Percentiles rank a stretch among this genome's conserved stretches.
Evolutionary conservation across 805 yeast genomes (phyloP).

Genomic region (Saccharomycopsis javanensis): DNA sequence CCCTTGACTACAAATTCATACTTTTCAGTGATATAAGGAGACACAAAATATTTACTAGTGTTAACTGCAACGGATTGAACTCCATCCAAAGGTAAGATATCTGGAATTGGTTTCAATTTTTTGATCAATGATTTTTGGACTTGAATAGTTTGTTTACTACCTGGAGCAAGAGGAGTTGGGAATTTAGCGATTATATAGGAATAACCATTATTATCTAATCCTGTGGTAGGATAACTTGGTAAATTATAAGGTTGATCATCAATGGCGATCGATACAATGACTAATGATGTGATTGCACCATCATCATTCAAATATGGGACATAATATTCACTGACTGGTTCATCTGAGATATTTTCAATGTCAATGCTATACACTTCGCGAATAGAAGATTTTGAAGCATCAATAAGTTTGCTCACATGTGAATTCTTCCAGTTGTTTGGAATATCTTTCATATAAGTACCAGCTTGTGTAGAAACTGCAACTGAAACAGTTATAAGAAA

Average conservation of each 20-base stretch:
- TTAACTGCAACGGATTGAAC: constrained; percentile 49
- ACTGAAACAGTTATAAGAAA: not conserved
- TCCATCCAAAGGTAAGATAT: constrained; percentile 45
- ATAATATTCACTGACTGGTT: constrained; percentile 47
- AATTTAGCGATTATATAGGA: constrained; percentile 40
- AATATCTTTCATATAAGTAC: not conserved
- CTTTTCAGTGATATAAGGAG: constrained; percentile 49
- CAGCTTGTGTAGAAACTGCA: not conserved
- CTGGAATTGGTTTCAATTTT: constrained; percentile 53
- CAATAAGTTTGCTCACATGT: constrained; percentile 47
- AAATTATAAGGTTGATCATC: not conserved
- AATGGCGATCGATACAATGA: constrained; percentile 7
- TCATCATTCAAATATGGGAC: constrained; percentile 41
- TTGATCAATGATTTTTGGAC: constrained; percentile 41
- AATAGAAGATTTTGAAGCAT: constrained; percentile 55
- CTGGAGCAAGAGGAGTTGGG: constrained; percentile 59
- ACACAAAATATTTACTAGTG: constrained; percentile 45
- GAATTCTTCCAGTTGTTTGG: constrained; percentile 39
- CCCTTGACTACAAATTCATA: constrained; percentile 40
- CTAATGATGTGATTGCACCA: constrained; percentile 32
- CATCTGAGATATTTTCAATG: constrained; percentile 46
- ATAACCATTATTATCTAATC: constrained; percentile 14
- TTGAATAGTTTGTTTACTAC: constrained; percentile 32
- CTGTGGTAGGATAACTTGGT: constrained; percentile 10
- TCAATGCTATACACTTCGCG: constrained; percentile 50